Conservation (phyloP, 441 rosid genomes). For the Syzygium syzygioides region DNA sequence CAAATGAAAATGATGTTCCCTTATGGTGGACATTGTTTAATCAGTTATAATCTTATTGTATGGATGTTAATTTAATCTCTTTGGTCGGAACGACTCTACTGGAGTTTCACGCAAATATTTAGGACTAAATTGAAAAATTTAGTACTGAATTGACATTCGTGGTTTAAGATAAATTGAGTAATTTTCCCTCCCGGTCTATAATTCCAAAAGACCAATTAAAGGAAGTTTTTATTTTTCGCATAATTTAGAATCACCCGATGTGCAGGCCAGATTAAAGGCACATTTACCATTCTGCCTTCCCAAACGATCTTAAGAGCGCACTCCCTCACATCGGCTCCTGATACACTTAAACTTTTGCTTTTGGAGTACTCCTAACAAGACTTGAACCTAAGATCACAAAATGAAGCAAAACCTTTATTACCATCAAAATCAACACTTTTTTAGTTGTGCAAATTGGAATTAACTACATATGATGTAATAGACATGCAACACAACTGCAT, state of each 20-base stretch:
- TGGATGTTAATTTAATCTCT: no score
- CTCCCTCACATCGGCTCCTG: neutral
- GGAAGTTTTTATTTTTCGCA: neutral
- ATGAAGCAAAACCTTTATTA: neutral
- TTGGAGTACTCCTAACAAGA: neutral
- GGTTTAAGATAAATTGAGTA: no score
- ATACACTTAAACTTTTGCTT: neutral
- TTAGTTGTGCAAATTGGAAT: neutral
- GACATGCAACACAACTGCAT: neutral
- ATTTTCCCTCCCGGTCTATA: neutral
- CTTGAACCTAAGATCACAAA: accelerated
- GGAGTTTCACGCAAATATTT: no score
- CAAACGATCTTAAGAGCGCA: neutral
- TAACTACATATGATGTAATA: neutral
- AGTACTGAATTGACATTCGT: no score
- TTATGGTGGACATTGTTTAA: neutral
- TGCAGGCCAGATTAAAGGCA: neutral
- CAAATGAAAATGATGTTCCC: neutral
- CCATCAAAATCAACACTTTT: neutral
- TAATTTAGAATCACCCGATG: neutral
- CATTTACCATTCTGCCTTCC: neutral
- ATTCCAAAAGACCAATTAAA: neutral
- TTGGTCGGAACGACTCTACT: no score
- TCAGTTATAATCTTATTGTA: no score
- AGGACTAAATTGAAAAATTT: no score